Percentiles rank a stretch among this genome's conserved stretches.
These are phyloP conservation scores for Talaromyces ruber DNA, from an alignment of 495 filamentous ascomycete species.

Conservation along the genomic window DNA sequence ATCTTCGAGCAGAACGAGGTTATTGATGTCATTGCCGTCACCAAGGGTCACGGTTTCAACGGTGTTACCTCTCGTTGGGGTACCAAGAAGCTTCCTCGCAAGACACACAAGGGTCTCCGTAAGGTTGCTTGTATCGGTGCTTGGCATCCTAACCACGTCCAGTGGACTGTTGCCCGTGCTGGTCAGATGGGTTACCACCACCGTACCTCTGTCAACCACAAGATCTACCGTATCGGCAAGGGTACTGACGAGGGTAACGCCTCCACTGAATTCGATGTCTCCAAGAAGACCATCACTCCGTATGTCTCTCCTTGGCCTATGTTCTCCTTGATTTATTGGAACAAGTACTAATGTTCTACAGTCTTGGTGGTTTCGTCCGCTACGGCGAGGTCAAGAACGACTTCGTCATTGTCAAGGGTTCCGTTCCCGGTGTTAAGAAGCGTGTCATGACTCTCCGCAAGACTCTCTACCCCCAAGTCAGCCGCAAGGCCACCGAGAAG, in stretches of 20 bases:
- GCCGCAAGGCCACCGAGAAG: slow-evolving; percentile 92
- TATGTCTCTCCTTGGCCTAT: slow-evolving; percentile 32
- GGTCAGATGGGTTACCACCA: slow-evolving; percentile 99
- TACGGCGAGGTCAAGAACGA: slow-evolving; percentile 99
- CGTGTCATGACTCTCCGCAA: slow-evolving; percentile 98
- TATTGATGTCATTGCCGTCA: slow-evolving; percentile 99
- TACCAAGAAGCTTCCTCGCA: slow-evolving; percentile 99
- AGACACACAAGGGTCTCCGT: slow-evolving; percentile 99
- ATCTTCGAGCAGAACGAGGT: slow-evolving; percentile 99
- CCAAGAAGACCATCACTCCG: slow-evolving; percentile 99
- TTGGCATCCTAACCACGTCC: slow-evolving; percentile 99
- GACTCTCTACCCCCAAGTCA: slow-evolving; percentile 97
- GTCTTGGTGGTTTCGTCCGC: slow-evolving; percentile 96
- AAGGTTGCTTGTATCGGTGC: slow-evolving; percentile 99
- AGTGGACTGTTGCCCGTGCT: slow-evolving; percentile 99
- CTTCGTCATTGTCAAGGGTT: slow-evolving; percentile 97
- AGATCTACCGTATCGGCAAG: slow-evolving; percentile 98
- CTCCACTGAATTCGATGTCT: slow-evolving; percentile 89
- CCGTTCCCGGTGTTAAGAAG: slow-evolving; percentile 98
- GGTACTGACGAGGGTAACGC: slow-evolving; percentile 81
- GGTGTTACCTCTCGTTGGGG: slow-evolving; percentile 99
- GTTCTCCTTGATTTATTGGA: not conserved
- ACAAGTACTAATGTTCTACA: slow-evolving; percentile 21
- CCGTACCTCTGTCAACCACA: slow-evolving; percentile 99
- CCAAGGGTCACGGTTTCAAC: slow-evolving; percentile 97